These are phyloP conservation scores for Penicillium canescens DNA, from an alignment of 495 filamentous ascomycete species.

Conservation along the genomic window DNA sequence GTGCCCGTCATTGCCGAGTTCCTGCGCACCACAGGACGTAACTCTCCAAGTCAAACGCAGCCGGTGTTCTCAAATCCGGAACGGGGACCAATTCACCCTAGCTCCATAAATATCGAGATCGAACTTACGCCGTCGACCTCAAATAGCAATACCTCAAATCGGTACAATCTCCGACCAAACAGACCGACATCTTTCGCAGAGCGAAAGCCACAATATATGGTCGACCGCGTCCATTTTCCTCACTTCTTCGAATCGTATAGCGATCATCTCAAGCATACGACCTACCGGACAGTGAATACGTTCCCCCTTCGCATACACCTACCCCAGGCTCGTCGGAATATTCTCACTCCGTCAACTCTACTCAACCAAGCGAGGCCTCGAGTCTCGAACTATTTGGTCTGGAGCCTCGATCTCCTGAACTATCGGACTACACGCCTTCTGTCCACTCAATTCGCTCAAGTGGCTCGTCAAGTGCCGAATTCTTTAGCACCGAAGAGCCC, in stretches of 20 bases:
- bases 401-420: conserved; percentile 2
- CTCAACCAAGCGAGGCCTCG: neutral
- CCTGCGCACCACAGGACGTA: neutral
- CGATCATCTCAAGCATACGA: neutral
- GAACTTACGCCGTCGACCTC: neutral
- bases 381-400: conserved; percentile 9
- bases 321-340: neutral
- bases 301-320: too few relatives aligned
- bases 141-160: neutral
- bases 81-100: neutral
- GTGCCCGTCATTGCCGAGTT: neutral
- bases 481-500: conserved; percentile 1
- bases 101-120: neutral
- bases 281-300: neutral
- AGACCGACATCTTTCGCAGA: conserved; percentile 1
- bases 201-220: conserved; percentile 6
- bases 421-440: neutral
- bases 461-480: conserved; percentile 1
- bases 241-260: conserved; percentile 8
- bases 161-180: conserved; percentile 9
- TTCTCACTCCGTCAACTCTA: conserved; percentile 1
- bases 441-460: too few relatives aligned
- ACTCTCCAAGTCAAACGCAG: neutral
- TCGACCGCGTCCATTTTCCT: conserved; percentile 5
- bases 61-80: neutral